Evolutionary conservation across 2,329 filamentous ascomycete species (phyloP), one percentile per base, ranked within the genome.

Genomic region (Pyrenophora tritici-repentis): DNA sequence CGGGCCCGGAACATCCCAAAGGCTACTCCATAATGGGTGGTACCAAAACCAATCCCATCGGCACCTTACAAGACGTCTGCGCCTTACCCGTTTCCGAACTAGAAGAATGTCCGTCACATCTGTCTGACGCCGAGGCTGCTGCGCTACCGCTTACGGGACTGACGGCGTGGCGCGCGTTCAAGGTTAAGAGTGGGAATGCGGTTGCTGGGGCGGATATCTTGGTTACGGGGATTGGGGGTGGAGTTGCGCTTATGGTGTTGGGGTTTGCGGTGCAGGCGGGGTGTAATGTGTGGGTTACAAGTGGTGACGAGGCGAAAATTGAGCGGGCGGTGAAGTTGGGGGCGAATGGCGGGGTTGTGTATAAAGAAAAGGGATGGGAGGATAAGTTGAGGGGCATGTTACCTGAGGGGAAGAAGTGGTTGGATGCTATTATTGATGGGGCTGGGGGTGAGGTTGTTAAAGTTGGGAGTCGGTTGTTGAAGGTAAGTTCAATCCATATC

Each of bases 141-240:
- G 91, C 91, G 6, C 71, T 97, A 39, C 91, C 93, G 2, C 77
- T 97, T 29, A 91, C 90, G 0, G 93, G 92, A 0, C 70, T 97
- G 53, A 97, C 93, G 1, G 93, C 83, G 6, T 97, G 91, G 91
- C 81, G 94, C 37, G 93, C 92, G 0, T 77, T 95, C 36, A 83
- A 94, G 43, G 88, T 83, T 6, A 97, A 97, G 79, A 86, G 82
- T 41, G 83, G 81, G 4, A 85, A 86, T 59, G 82, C 83, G 6
- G 76, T 78, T 50, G 73, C 76, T 0, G 90, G 90, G 2, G 77
- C 83, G 55, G 96, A 95, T 67, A 80, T 97, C 3, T 78, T 97
- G 26, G 76, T 97, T 35, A 97, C 93, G 4, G 93, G 93, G 0
- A 95, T 97, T 72, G 93, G 93, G 0, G 93, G 93, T 31, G 93